A percentile compares a stretch with the other conserved stretches of the same genome.
Conservation (phyloP, 768 basidiomycete species). For the Tricholoma flavovirens region DNA sequence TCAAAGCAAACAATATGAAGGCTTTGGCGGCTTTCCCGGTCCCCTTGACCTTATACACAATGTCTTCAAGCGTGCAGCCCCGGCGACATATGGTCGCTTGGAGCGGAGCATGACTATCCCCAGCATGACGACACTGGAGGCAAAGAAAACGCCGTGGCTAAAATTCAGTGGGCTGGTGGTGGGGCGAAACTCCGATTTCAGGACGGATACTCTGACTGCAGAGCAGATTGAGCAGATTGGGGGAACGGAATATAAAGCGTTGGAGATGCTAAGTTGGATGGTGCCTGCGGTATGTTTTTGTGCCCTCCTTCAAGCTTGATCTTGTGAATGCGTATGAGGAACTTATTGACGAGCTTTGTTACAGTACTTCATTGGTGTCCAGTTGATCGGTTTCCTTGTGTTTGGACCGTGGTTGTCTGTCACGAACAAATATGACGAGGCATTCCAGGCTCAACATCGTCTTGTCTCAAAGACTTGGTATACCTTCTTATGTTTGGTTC, state of each 20-base stretch:
- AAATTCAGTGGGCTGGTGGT: conserved; percentile 37
- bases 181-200: conserved; percentile 57
- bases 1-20: conserved; percentile 29
- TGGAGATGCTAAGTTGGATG: conserved; percentile 46
- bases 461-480: conserved; percentile 56
- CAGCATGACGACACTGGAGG: conserved; percentile 35
- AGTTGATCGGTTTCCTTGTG: conserved; percentile 50
- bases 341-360: conserved; percentile 5
- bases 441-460: conserved; percentile 43
- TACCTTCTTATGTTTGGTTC: not conserved
- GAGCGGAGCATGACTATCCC: conserved; percentile 49
- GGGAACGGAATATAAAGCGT: conserved; percentile 68
- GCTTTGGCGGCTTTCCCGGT: conserved; percentile 45
- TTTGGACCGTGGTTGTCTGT: conserved; percentile 57
- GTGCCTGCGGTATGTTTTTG: conserved; percentile 36
- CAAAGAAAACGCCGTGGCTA: conserved; percentile 29
- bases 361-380: conserved; percentile 61
- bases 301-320: not conserved
- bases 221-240: conserved; percentile 73
- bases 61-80: conserved; percentile 35
- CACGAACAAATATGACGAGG: conserved; percentile 40
- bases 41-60: conserved; percentile 33
- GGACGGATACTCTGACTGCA: conserved; percentile 47
- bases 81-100: conserved; percentile 38
- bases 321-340: not conserved